Evolutionary conservation across 1,139 yeast genomes (phyloP).

Genomic region (Saccharomyces hybrid): DNA sequence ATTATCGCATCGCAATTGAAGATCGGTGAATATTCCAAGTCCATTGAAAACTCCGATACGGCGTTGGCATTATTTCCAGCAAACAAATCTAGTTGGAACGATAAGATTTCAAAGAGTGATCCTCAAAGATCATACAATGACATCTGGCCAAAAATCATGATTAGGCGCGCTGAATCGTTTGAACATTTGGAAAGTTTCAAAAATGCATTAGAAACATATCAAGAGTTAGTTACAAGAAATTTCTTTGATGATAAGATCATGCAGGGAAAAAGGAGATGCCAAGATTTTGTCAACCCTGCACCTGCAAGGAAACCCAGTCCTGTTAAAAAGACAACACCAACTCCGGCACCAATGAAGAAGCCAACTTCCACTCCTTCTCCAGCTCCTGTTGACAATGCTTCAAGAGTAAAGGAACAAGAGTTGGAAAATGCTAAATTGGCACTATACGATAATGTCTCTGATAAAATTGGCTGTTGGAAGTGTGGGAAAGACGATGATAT

Average conservation of each 20-base stretch:
- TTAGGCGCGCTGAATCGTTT: conserved; percentile 72
- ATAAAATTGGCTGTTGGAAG: conserved; percentile 55
- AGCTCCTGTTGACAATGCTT: conserved; percentile 5
- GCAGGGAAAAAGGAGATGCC: conserved; percentile 81
- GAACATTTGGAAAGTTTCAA: conserved; percentile 69
- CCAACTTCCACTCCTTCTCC: conserved; percentile 2
- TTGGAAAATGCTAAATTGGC: conserved; percentile 49
- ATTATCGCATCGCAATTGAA: conserved; percentile 64
- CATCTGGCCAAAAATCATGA: conserved; percentile 65
- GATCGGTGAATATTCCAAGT: conserved; percentile 65
- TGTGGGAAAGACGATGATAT: conserved; percentile 69
- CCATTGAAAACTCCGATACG: conserved; percentile 45
- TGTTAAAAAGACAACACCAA: conserved; percentile 20
- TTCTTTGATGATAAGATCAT: conserved; percentile 54
- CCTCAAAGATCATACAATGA: conserved; percentile 55
- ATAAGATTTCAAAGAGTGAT: conserved; percentile 35
- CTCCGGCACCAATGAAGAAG: conserved; percentile 19
- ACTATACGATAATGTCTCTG: conserved; percentile 55
- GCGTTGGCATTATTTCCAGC: conserved; percentile 56
- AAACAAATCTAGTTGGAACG: conserved; percentile 26
- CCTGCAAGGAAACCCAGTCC: conserved; percentile 8
- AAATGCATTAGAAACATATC: conserved; percentile 57
- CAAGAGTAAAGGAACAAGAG: conserved; percentile 29
- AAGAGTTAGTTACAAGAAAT: conserved; percentile 57
- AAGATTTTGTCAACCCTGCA: conserved; percentile 50